Percentiles rank a stretch among this genome's conserved stretches.
Evolutionary conservation across 139 green algal genomes (phyloP).

Genomic region (Trebouxia sp.): DNA sequence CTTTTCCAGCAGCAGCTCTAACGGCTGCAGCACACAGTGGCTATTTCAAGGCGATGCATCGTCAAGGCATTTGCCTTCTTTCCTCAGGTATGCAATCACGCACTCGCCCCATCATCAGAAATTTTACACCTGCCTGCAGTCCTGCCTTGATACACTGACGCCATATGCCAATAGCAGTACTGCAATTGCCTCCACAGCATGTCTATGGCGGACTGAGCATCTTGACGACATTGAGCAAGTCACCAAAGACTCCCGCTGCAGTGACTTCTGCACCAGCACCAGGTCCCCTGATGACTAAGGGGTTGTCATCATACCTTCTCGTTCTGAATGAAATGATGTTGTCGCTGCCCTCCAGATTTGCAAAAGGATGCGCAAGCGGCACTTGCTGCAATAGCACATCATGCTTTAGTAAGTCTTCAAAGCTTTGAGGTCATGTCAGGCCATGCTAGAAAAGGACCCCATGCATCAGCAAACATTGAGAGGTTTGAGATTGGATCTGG

Average conservation of each 20-base stretch:
- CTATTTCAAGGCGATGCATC: too few relatives aligned
- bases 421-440: neutral
- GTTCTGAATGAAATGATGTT: conserved; percentile 93
- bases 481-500: too few relatives aligned
- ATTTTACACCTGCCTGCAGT: too few relatives aligned
- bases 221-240: conserved; percentile 77
- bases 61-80: too few relatives aligned
- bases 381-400: conserved; percentile 52
- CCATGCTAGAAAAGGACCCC: neutral
- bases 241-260: conserved; percentile 89
- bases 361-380: conserved; percentile 82
- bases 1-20: too few relatives aligned
- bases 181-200: too few relatives aligned
- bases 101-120: too few relatives aligned
- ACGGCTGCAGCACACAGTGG: too few relatives aligned
- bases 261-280: conserved; percentile 91
- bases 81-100: too few relatives aligned
- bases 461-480: neutral
- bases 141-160: too few relatives aligned
- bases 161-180: too few relatives aligned
- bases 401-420: neutral
- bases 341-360: conserved; percentile 81
- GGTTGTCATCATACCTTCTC: conserved; percentile 64
- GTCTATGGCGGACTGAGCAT: neutral
- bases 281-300: conserved; percentile 85